Conservation (phyloP, 192 early-diverging fungal genomes). For the Phlyctochytrium bullatum region DNA sequence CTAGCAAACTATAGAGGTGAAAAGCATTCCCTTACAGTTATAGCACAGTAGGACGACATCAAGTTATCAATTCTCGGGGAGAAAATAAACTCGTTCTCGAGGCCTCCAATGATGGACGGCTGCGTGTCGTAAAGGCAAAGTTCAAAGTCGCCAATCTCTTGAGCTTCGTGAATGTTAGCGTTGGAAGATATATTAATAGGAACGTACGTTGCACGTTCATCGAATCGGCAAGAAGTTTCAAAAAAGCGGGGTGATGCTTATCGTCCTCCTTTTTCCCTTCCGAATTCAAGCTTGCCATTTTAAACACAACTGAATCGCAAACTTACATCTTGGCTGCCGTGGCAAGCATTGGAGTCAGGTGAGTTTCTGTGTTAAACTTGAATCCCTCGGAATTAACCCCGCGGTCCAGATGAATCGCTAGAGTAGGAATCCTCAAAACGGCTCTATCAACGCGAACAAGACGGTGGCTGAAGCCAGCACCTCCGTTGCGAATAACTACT, state of each 20-base stretch:
- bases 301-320: conserved; percentile 5
- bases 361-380: conserved; percentile 94
- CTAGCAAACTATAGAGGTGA: conserved; percentile 32
- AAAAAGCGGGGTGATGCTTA: conserved; percentile 80
- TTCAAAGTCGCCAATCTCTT: conserved; percentile 92
- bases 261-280: conserved; percentile 24
- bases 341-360: conserved; percentile 84
- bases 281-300: conserved; percentile 27
- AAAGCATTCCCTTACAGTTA: conserved; percentile 46
- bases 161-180: conserved; percentile 36
- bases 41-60: conserved; percentile 90
- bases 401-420: conserved; percentile 96
- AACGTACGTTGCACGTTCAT: conserved; percentile 57
- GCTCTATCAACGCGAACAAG: conserved; percentile 82
- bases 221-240: conserved; percentile 75
- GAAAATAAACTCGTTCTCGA: conserved; percentile 90
- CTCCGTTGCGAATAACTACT: conserved; percentile 72
- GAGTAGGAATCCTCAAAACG: conserved; percentile 91
- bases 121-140: conserved; percentile 97
- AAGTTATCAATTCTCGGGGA: conserved; percentile 94
- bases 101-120: conserved; percentile 83
- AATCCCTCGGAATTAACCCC: conserved; percentile 66
- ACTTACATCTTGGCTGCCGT: conserved; percentile 35
- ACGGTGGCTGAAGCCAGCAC: conserved; percentile 68
- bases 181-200: too few species aligned